Conservation (phyloP, 768 basidiomycete genomes). For the Arthromyces matolae region DNA sequence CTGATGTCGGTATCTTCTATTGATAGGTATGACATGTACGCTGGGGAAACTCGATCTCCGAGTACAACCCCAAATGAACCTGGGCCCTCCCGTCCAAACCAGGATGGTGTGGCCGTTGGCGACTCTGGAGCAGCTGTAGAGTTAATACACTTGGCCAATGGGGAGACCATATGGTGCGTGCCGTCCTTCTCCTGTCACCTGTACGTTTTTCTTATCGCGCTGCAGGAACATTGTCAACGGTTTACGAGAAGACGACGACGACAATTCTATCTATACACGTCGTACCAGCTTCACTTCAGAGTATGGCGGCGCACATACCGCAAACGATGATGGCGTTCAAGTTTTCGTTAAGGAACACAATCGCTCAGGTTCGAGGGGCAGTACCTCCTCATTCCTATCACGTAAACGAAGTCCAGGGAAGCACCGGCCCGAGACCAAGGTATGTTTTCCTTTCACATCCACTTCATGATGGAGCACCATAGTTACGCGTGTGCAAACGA, state of each 20-base stretch:
- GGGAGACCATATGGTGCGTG: conserved; percentile 79
- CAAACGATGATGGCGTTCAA: conserved; percentile 58
- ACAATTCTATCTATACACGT: conserved; percentile 61
- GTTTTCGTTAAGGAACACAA: conserved; percentile 76
- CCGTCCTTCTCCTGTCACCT: conserved; percentile 4
- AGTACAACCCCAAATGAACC: conserved; percentile 32
- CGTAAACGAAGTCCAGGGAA: conserved; percentile 59
- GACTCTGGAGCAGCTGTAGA: conserved; percentile 66
- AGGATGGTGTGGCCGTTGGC: conserved; percentile 25
- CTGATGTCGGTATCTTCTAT: conserved; percentile 18
- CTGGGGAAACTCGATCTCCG: conserved; percentile 49
- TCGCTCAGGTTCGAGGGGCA: conserved; percentile 63
- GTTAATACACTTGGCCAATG: conserved; percentile 81
- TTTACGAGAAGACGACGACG: conserved; percentile 73
- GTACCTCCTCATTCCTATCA: conserved; percentile 56
- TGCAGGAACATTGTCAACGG: conserved; percentile 80
- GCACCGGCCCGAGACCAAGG: conserved; percentile 81
- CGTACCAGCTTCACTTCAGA: conserved; percentile 75
- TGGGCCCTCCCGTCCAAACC: conserved; percentile 27
- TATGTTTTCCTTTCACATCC: conserved; percentile 29
- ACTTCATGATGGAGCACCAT: conserved; percentile 22
- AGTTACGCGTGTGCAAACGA: conserved; percentile 22
- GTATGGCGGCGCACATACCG: conserved; percentile 53
- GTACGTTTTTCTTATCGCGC: conserved; percentile 12
- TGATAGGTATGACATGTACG: conserved; percentile 76